These are phyloP conservation scores for Brassica incana DNA, from an alignment of 345 rosid genomes.

Conservation along the genomic window DNA sequence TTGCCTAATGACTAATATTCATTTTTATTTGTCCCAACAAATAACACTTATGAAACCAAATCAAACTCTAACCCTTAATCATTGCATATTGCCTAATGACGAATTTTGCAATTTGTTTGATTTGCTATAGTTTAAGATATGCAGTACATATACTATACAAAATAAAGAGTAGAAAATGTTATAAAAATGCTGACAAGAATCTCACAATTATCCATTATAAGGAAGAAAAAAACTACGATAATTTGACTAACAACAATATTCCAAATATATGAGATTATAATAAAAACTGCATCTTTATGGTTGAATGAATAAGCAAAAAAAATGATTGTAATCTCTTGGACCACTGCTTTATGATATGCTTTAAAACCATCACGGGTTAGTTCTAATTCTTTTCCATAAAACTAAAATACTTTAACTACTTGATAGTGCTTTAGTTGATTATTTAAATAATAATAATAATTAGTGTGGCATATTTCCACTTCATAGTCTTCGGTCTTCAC, in stretches of 20 bases:
- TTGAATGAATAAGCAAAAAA: not conserved
- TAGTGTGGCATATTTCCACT: slow-evolving; percentile 36
- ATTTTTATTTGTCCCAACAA: no score
- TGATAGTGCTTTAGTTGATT: slow-evolving; percentile 19
- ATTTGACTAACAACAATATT: slow-evolving; percentile 23
- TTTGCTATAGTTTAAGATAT: no score
- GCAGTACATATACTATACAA: no score
- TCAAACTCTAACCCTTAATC: not conserved
- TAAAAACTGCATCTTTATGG: slow-evolving; percentile 16
- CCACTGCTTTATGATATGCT: slow-evolving; percentile 27
- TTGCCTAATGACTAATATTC: no score
- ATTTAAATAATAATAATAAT: slow-evolving; percentile 3
- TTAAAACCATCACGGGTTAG: slow-evolving; percentile 8
- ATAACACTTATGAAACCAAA: not conserved
- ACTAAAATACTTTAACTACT: slow-evolving; percentile 5
- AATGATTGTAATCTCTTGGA: slow-evolving; percentile 6
- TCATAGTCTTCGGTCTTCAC: slow-evolving; percentile 10
- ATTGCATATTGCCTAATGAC: not conserved
- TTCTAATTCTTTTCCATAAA: slow-evolving; percentile 5
- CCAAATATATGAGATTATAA: slow-evolving; percentile 4
- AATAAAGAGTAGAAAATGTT: not conserved
- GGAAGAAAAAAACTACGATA: slow-evolving; percentile 6
- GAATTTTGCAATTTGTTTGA: not conserved
- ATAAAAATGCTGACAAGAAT: slow-evolving; percentile 25
- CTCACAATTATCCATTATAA: slow-evolving; percentile 22